phyloP scores from a whole-genome alignment of 2,329 filamentous ascomycete genomes.

The Paecilomyces sp. region DNA sequence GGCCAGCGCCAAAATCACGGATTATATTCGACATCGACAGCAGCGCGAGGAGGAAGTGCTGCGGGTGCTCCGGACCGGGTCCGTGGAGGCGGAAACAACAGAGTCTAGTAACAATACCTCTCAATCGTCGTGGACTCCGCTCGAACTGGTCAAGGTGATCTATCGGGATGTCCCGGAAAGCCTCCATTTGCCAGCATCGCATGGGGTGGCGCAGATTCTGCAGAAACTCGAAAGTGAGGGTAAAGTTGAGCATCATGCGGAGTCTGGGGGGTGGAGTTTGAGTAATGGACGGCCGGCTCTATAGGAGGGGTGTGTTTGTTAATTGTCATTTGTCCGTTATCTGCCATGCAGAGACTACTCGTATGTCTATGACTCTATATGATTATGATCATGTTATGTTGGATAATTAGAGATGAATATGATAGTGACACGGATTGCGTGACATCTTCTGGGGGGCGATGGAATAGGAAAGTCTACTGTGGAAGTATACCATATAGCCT shows the following conservation, averaged over 20 bases:
- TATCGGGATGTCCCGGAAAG: conserved; percentile 72
- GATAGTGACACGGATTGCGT: background rate
- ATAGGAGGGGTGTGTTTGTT: background rate
- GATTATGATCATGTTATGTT: background rate
- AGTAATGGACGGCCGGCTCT: conserved; percentile 2
- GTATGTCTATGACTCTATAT: background rate
- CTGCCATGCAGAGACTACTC: too few species aligned
- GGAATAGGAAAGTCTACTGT: background rate
- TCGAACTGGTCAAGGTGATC: conserved; percentile 82
- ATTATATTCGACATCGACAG: conserved; percentile 77
- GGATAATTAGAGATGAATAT: background rate
- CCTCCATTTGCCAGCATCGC: conserved; percentile 68
- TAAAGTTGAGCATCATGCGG: conserved; percentile 43
- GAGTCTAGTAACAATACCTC: conserved; percentile 25
- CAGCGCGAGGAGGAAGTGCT: conserved; percentile 74
- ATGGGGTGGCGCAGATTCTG: conserved; percentile 71
- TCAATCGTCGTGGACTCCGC: conserved; percentile 53
- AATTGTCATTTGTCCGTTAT: too few species aligned
- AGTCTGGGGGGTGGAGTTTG: conserved; percentile 23
- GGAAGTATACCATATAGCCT: background rate
- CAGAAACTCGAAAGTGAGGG: conserved; percentile 71
- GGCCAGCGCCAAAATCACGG: conserved; percentile 61
- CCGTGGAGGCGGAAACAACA: conserved; percentile 17
- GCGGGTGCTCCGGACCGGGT: conserved; percentile 49
- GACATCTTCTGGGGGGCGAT: background rate